phyloP scores from a whole-genome alignment of 345 rosid genomes.

The Punica granatum region DNA sequence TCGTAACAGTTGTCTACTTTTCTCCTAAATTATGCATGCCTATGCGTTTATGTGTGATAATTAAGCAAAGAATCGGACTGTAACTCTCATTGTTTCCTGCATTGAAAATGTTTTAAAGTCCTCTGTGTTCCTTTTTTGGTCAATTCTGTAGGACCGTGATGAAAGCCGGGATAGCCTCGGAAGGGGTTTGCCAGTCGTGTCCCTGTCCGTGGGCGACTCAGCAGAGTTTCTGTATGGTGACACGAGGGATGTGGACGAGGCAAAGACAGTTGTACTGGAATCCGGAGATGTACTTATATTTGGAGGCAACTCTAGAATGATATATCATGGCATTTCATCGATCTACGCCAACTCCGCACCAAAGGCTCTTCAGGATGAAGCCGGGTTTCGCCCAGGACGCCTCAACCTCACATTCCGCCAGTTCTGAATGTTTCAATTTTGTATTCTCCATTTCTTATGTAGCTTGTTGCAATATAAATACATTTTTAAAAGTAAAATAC shows the following conservation, averaged over 20 bases:
- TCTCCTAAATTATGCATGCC: too few relatives aligned
- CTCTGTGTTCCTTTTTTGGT: neutral
- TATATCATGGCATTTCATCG: slow-evolving; percentile 51
- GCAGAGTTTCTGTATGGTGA: slow-evolving; percentile 50
- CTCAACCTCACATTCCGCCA: slow-evolving; percentile 60
- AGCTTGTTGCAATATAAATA: too few relatives aligned
- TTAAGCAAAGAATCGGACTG: too few relatives aligned
- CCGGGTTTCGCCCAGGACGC: slow-evolving; percentile 40
- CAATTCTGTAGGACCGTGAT: slow-evolving; percentile 41
- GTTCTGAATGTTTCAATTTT: slow-evolving; percentile 18
- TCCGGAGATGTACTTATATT: slow-evolving; percentile 52
- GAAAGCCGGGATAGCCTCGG: slow-evolving; percentile 37
- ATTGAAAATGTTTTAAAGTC: too few relatives aligned
- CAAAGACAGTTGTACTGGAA: slow-evolving; percentile 31
- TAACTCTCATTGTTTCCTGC: too few relatives aligned
- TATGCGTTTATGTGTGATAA: too few relatives aligned
- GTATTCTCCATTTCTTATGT: neutral
- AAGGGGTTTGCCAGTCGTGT: slow-evolving; percentile 46
- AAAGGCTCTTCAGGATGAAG: slow-evolving; percentile 18
- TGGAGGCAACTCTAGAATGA: slow-evolving; percentile 50
- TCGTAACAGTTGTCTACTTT: neutral
- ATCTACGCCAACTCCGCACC: slow-evolving; percentile 38
- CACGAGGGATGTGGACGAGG: slow-evolving; percentile 26
- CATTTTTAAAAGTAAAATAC: too few relatives aligned
- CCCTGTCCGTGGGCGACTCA: slow-evolving; percentile 47